phyloP scores from a whole-genome alignment of 148 eudicot genomes.

The Rhododendron henanense region DNA sequence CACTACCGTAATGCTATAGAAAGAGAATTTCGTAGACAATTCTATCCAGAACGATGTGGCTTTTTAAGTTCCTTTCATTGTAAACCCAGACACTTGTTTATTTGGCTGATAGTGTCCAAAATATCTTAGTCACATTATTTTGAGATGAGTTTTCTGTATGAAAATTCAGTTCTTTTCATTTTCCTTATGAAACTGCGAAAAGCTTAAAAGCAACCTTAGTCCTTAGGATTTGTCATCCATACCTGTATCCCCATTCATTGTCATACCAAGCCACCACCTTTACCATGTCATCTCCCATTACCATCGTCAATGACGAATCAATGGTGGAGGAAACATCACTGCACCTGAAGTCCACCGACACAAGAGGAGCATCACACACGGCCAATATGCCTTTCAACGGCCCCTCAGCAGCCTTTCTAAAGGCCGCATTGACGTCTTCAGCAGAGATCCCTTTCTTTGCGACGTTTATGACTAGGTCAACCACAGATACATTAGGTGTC shows the following conservation, averaged over 20 bases:
- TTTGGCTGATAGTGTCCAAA: neutral
- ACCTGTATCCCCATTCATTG: slow-evolving; percentile 99
- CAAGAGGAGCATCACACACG: slow-evolving; percentile 87
- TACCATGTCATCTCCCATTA: slow-evolving; percentile 99
- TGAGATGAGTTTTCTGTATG: neutral
- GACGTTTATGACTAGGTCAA: slow-evolving; percentile 93
- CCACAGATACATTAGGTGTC: slow-evolving; percentile 96
- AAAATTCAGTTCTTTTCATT: neutral
- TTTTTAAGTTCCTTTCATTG: neutral
- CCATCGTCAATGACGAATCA: slow-evolving; percentile 98
- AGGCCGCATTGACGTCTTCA: slow-evolving; percentile 87
- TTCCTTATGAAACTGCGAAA: neutral
- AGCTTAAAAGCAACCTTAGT: neutral
- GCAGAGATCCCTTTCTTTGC: slow-evolving; percentile 85
- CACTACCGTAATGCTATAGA: neutral
- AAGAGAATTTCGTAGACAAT: neutral
- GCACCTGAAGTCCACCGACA: slow-evolving; percentile 94
- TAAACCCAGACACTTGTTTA: neutral
- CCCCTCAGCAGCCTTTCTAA: slow-evolving; percentile 92
- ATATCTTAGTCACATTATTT: neutral
- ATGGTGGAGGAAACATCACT: slow-evolving; percentile 81
- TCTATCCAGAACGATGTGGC: neutral
- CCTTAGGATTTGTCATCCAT: neutral
- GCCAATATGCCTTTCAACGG: slow-evolving; percentile 81
- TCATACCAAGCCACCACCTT: slow-evolving; percentile 99